Evolutionary conservation across 2,329 filamentous ascomycete genomes (phyloP), one percentile per base, ranked within the genome.

Genomic region (Byssoonygena ceratinophila): DNA sequence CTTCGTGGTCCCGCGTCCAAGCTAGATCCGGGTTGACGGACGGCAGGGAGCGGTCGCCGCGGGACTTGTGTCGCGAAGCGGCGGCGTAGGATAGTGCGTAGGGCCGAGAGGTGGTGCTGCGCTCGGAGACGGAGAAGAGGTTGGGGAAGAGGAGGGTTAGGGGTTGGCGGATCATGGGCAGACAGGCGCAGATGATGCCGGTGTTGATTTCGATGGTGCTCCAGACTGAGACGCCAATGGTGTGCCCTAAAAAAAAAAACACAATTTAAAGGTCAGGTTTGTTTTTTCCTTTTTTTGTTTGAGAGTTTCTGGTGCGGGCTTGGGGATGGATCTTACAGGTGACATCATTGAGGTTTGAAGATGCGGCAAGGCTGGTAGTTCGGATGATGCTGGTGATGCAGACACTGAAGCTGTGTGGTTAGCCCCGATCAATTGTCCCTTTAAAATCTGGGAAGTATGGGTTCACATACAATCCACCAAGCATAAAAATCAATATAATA

Each of bases 171-270:
- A 65, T 61, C 60, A 68, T 67, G 8, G 69, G 68, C 5, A 70
- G 62, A 49, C 66, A 70, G 14, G 68, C 65, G 51, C 67, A 69
- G 29, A 68, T 64, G 25, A 69, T 63, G 16, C 60, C 66, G 11
- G 64, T 59, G 50, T 66, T 66, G 23, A 62, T 60, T 60, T 71
- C 69, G 29, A 71, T 58, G 8, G 65, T 62, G 18, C 66, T 69
- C 68, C 68, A 71, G 18, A 64, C 61, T 5, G 67, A 66, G 14
- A 65, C 62, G 6, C 56, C 55, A 29, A 67, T 59, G 2, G 64
- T 60, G 34, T 64, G 65, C 46, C 58, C 61, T 50, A 12, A 9
- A 47, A 8, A 29, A 12, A 18, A 3, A n/a, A 9, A 16, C 9
- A 25, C 2, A 39, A 20, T 18, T 4, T 12, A 14, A 22, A 39